These are phyloP conservation scores for Penicillium sclerotigenum DNA, from an alignment of 2,329 filamentous ascomycete species.

Conservation along the genomic window DNA sequence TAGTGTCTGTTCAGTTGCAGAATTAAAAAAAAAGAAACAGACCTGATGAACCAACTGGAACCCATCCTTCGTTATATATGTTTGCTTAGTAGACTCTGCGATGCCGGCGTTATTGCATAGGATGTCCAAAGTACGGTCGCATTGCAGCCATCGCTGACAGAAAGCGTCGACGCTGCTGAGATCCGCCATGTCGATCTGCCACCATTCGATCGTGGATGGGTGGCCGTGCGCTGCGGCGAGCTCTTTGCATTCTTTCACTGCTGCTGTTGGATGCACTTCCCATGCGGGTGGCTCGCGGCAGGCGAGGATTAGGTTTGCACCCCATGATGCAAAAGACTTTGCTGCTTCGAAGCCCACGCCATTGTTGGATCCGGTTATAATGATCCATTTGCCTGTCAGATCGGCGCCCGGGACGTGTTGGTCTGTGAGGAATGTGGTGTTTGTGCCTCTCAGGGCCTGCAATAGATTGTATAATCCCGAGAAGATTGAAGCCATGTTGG, in stretches of 20 bases:
- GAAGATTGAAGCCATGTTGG: background rate
- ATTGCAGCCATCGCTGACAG: conserved; percentile 9
- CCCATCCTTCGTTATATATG: conserved; percentile 12
- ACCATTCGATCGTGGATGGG: conserved; percentile 12
- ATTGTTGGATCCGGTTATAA: conserved; percentile 17
- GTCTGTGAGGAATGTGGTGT: background rate
- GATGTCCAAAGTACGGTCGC: conserved; percentile 11
- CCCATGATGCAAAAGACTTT: conserved; percentile 14
- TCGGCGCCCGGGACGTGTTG: conserved; percentile 4
- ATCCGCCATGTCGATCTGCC: conserved; percentile 15
- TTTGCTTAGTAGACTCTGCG: background rate
- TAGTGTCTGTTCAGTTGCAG: background rate
- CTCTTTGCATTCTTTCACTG: conserved; percentile 7
- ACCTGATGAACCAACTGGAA: conserved; percentile 16
- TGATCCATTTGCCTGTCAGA: conserved; percentile 14
- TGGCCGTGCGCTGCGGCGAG: conserved; percentile 8
- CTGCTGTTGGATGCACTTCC: conserved; percentile 11
- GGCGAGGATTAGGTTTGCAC: conserved; percentile 19
- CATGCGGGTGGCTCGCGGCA: conserved; percentile 16
- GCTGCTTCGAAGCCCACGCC: conserved; percentile 16
- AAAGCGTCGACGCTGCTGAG: conserved; percentile 14
- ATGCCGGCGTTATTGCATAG: conserved; percentile 18
- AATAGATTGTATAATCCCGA: background rate
- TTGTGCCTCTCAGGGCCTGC: background rate
- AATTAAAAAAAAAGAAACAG: background rate